phyloP scores from a whole-genome alignment of 2,329 filamentous ascomycete genomes.

The Aspergillus uvarum region DNA sequence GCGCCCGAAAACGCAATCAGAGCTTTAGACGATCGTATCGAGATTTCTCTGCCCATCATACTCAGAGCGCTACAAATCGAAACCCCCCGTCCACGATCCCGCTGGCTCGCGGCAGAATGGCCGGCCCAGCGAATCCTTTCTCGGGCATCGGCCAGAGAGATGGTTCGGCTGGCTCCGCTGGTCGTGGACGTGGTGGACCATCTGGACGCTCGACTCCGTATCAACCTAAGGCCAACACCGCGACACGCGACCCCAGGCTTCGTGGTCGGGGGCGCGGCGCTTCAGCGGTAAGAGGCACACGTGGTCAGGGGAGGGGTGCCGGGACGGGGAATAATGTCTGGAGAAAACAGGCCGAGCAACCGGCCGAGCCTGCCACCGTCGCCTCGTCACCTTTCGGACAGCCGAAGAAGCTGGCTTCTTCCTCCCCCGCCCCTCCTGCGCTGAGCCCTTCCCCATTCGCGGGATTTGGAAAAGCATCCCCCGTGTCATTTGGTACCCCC shows the following conservation, averaged over 20 bases:
- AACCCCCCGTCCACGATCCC: slow-evolving; percentile 20
- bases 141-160: slow-evolving; percentile 27
- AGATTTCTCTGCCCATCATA: too few relatives aligned
- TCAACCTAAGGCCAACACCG: slow-evolving; percentile 21
- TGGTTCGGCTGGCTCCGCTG: slow-evolving; percentile 23
- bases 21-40: too few relatives aligned
- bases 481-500: slow-evolving; percentile 16
- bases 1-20: background rate
- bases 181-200: slow-evolving; percentile 28
- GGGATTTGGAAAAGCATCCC: slow-evolving; percentile 17
- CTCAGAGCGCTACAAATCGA: too few relatives aligned
- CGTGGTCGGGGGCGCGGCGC: slow-evolving; percentile 26
- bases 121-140: slow-evolving; percentile 32
- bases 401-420: slow-evolving; percentile 20
- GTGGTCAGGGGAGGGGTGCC: slow-evolving; percentile 24
- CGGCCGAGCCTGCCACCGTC: slow-evolving; percentile 3
- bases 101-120: slow-evolving; percentile 32
- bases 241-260: slow-evolving; percentile 15
- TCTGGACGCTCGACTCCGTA: slow-evolving; percentile 16
- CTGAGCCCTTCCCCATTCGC: slow-evolving; percentile 25
- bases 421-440: slow-evolving; percentile 17
- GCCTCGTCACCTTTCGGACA: slow-evolving; percentile 29
- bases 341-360: slow-evolving; percentile 18
- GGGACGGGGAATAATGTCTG: slow-evolving; percentile 16
- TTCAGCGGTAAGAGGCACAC: slow-evolving; percentile 14